These are phyloP conservation scores for Umbelopsis vinacea DNA, from an alignment of 192 early-diverging fungal species.

Conservation along the genomic window DNA sequence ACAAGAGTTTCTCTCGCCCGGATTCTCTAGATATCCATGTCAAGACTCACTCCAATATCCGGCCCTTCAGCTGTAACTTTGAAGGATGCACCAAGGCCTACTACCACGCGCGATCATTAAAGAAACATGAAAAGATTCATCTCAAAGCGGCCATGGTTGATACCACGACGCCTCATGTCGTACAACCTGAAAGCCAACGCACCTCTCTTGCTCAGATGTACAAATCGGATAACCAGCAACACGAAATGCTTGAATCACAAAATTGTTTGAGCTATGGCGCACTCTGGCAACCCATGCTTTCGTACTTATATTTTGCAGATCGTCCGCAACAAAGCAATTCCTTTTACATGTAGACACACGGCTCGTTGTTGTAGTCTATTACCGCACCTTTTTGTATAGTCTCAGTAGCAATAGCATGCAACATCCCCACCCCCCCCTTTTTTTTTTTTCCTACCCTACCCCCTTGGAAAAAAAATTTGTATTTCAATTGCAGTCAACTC, in stretches of 20 bases:
- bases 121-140: slow-evolving; percentile 15
- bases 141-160: neutral
- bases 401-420: neutral
- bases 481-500: neutral
- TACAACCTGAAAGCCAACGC: slow-evolving; percentile 7
- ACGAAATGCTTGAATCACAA: slow-evolving; percentile 1
- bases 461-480: neutral
- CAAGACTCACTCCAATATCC: slow-evolving; percentile 8
- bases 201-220: neutral
- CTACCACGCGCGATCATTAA: slow-evolving; percentile 8
- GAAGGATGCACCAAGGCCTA: slow-evolving; percentile 12
- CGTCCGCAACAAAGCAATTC: neutral
- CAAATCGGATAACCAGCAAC: neutral
- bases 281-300: slow-evolving; percentile 21
- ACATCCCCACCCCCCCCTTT: neutral
- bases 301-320: slow-evolving; percentile 10
- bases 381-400: neutral
- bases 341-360: neutral
- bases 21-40: slow-evolving; percentile 51
- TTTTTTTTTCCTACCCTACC: neutral
- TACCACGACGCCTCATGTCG: neutral
- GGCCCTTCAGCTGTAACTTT: slow-evolving; percentile 5
- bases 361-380: too few relatives aligned
- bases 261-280: slow-evolving; percentile 15
- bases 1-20: slow-evolving; percentile 52